Conservation (phyloP, 2,329 filamentous ascomycete genomes). For the Alternaria alternata region DNA sequence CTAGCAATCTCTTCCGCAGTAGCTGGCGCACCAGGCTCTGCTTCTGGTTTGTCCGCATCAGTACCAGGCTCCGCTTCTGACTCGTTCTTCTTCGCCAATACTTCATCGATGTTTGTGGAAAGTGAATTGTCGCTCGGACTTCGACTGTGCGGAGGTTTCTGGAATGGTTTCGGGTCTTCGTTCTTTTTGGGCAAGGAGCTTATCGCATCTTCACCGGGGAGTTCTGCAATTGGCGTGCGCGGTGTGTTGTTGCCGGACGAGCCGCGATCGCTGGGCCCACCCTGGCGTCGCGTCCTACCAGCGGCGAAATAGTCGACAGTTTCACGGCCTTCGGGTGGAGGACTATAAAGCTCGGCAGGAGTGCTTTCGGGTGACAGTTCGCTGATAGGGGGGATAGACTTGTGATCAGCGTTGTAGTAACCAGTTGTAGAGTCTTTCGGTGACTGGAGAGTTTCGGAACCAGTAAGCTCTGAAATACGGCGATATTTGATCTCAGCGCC, state of each 20-base stretch:
- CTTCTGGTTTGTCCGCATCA: not conserved
- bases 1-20: conserved; percentile 1
- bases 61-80: not conserved
- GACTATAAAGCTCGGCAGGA: conserved; percentile 46
- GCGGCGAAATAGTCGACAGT: conserved; percentile 38
- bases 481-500: conserved; percentile 42
- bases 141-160: conserved; percentile 28
- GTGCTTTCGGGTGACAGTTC: conserved; percentile 46
- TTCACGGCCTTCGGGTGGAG: conserved; percentile 28
- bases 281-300: conserved; percentile 28
- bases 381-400: conserved; percentile 42
- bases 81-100: conserved; percentile 23
- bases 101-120: conserved; percentile 41
- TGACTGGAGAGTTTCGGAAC: conserved; percentile 39
- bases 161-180: conserved; percentile 25
- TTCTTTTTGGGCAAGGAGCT: conserved; percentile 24
- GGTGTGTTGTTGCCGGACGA: conserved; percentile 39
- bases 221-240: conserved; percentile 38
- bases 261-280: conserved; percentile 33
- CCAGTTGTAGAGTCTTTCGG: conserved; percentile 34
- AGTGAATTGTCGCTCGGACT: conserved; percentile 39
- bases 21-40: conserved; percentile 6
- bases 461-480: conserved; percentile 45
- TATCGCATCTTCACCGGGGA: conserved; percentile 42
- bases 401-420: conserved; percentile 37